Evolutionary conservation across 441 rosid species (phyloP), one percentile per base, ranked within the genome.

Genomic region (Pelargonium cotyledonis): DNA sequence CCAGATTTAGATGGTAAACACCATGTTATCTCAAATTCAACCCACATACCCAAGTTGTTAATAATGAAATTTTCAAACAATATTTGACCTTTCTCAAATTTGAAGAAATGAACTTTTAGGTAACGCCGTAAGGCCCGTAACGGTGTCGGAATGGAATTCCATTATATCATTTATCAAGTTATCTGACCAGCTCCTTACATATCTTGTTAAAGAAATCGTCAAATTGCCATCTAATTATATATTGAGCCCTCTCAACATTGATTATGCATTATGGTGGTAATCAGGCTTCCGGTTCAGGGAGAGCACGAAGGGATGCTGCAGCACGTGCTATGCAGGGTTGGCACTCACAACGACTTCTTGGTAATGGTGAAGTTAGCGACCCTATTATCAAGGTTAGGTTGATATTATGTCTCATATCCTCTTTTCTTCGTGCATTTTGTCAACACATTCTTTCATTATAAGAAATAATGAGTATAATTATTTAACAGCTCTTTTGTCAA

Each of bases 251-350:
- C 69, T 62, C 49, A 62, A 72, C 35, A 69, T 70, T 66, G 65
- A 69, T 70, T 66, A 8, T 76, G 66, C 71, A 49, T 74, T 57
- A 18, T 74, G 43, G 11, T 69, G 65, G 41, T 75, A 68, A 79
- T 69, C 75, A 86, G 89, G 85, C 84, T 64, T 73, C 86, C 40
- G 86, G 87, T 65, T 84, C 89, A 14, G 88, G 89, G 68, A 83
- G 94, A 73, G 85, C 87, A 8, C 82, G 85, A 74, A 86, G 91
- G 73, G 91, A 86, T 78, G 78, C 94, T 71, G 89, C 91, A 23
- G 79, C 88, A 29, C 94, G 91, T 76, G 91, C 94, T 31, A 88
- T 85, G 91, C 88, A 82, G 80, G 91, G 91, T 77, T 88, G 91
- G 89, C 86, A 84, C 72, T 82, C 88, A 18, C 92, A 87, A 65